A percentile compares a stretch with the other conserved stretches of the same genome.
These are phyloP conservation scores for Penicillium aurantiogriseum DNA, from an alignment of 2,329 filamentous ascomycete species.

Conservation along the genomic window DNA sequence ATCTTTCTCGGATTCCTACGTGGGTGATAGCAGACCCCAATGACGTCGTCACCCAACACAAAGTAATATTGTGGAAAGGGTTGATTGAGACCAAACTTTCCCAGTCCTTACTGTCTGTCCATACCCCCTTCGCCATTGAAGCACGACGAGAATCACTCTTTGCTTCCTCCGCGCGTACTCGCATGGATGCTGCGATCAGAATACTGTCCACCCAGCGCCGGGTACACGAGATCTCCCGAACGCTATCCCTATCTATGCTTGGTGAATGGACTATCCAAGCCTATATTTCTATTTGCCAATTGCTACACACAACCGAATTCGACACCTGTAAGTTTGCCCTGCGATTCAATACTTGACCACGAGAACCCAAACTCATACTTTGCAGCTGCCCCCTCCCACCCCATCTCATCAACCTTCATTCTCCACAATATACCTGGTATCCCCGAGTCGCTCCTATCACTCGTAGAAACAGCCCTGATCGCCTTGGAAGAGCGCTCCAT, in stretches of 20 bases:
- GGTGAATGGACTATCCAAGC: slow-evolving; percentile 41
- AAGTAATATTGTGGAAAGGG: slow-evolving; percentile 33
- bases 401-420: slow-evolving; percentile 17
- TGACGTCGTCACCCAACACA: slow-evolving; percentile 27
- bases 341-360: neutral
- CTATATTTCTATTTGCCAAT: slow-evolving; percentile 38
- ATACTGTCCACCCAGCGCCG: slow-evolving; percentile 40
- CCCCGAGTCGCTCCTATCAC: slow-evolving; percentile 34
- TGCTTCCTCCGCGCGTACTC: slow-evolving; percentile 34
- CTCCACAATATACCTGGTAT: slow-evolving; percentile 32
- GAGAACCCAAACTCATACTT: neutral
- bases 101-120: slow-evolving; percentile 39
- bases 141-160: slow-evolving; percentile 34
- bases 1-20: slow-evolving; percentile 34
- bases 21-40: slow-evolving; percentile 28
- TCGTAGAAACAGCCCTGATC: slow-evolving; percentile 32
- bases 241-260: slow-evolving; percentile 35
- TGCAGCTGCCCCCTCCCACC: slow-evolving; percentile 3
- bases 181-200: slow-evolving; percentile 38
- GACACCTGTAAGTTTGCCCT: slow-evolving; percentile 23
- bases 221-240: slow-evolving; percentile 33
- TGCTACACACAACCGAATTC: slow-evolving; percentile 30
- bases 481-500: slow-evolving; percentile 33
- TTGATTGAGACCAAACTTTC: slow-evolving; percentile 37
- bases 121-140: slow-evolving; percentile 41